Evolutionary conservation across 441 rosid species (phyloP).

Genomic region (Geranium incanum): DNA sequence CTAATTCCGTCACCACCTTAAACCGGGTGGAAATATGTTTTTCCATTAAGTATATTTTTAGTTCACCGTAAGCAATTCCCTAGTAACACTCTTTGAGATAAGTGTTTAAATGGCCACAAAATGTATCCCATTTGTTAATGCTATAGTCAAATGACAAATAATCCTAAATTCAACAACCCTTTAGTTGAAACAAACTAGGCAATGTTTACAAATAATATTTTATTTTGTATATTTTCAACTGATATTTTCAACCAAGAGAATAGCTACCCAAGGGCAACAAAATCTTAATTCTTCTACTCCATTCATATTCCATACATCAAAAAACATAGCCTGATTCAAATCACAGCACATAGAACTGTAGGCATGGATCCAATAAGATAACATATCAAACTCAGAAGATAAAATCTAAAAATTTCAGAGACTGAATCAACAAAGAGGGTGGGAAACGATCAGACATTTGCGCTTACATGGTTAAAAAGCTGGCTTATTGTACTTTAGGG

Average conservation of each 20-base stretch:
- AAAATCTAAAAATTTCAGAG: not conserved
- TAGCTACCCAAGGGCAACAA: not conserved
- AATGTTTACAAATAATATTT: too few species aligned
- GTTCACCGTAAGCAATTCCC: not conserved
- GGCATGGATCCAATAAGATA: not conserved
- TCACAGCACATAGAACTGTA: not conserved
- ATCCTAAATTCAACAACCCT: not conserved
- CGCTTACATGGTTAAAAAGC: not conserved
- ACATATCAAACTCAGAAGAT: not conserved
- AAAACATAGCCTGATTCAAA: not conserved
- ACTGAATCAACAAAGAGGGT: not conserved
- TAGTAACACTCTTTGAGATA: not conserved
- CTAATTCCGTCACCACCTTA: not conserved
- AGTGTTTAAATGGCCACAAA: not conserved
- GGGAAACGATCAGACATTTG: not conserved
- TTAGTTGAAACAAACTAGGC: not conserved
- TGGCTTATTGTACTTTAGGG: not conserved
- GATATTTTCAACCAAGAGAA: not conserved
- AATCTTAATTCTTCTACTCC: not conserved
- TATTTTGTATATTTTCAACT: too few species aligned
- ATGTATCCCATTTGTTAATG: not conserved
- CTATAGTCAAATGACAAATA: not conserved
- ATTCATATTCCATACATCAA: not conserved
- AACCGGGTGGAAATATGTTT: not conserved
- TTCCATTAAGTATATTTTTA: not conserved